phyloP scores from a whole-genome alignment of 306 rosid species.

The Canavalia gladiata region DNA sequence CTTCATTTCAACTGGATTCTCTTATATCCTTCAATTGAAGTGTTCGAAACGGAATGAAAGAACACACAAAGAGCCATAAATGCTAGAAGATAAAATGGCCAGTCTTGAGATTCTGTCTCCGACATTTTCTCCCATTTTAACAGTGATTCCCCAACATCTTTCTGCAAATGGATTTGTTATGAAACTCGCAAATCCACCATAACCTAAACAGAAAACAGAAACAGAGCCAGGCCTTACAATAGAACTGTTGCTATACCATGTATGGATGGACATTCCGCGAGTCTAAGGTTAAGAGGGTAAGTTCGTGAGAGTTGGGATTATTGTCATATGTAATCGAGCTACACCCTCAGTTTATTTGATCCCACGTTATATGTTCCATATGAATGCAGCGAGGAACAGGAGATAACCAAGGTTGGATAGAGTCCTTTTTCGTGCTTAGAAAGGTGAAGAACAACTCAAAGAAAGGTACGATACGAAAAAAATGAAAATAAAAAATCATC shows the following conservation, averaged over 20 bases:
- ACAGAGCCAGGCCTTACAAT: not conserved
- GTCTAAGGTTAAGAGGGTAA: not conserved
- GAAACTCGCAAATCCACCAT: not conserved
- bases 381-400: not conserved
- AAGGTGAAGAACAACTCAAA: not conserved
- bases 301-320: not conserved
- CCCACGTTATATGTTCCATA: not conserved
- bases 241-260: not conserved
- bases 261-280: not conserved
- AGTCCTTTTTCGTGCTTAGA: not conserved
- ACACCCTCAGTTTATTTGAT: constrained; percentile 16
- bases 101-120: not conserved
- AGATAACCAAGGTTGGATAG: not conserved
- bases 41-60: constrained; percentile 15
- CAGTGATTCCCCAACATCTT: not conserved
- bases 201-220: not conserved
- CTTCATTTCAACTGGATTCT: not conserved
- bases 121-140: not conserved
- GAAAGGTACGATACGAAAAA: not conserved
- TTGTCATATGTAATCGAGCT: not conserved
- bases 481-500: not conserved
- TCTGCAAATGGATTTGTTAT: not conserved
- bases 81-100: not conserved
- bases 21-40: not conserved
- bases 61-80: not conserved